Base-by-base conservation (phyloP, 768 basidiomycete species). In the Naganishia onofrii region DNA sequence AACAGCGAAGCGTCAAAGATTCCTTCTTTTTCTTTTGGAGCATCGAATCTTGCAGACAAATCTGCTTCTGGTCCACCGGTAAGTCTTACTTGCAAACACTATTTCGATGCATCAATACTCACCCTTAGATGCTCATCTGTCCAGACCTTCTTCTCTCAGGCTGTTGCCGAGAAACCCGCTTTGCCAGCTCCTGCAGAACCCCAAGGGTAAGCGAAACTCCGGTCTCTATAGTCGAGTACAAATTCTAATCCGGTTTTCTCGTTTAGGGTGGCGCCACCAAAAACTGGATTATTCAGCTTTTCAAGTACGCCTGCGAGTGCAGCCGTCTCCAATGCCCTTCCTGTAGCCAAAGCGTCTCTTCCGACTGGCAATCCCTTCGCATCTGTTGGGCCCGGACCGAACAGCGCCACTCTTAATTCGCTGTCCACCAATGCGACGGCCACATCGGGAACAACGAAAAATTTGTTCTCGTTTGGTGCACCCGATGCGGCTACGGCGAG, bases 51-150 rank as follows among this genome's bases (percentile, higher is more conserved):
- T 51, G n/a, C 48, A 51, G 23, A 26, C 12, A 26, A 51, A 26
- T 51, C 48, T 44, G 34, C 57, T 13, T 32, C 57, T 38, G 60
- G 60, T 44, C 60, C 60, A 15, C 60, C 60, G 60, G 60, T 63
- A 29, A 44, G 60, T 63, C 5, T 23, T 44, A 1, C 42, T 10
- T 42, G 42, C 42, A 42, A 8, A 42, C 15, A 42, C 13, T 42
- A 2, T 10, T 42, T 15, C n/a, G n/a, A 17, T 2, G 42, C 42
- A n/a, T 15, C 19, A 23, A 7, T 21, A 29, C 23, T 44, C 36
- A 63, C 38, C 9, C n/a, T n/a, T 63, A 19, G 12, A 38, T 58
- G 3, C 17, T 31, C 15, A 9, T 13, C 2, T n/a, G 23, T 7
- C 1, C n/a, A 63, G 60, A 29, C 2, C 38, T 46, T 63, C 29